Evolutionary conservation across 148 eudicot species (phyloP), one percentile per base, ranked within the genome.

Genomic region (Amaranthus hypochondriacus): DNA sequence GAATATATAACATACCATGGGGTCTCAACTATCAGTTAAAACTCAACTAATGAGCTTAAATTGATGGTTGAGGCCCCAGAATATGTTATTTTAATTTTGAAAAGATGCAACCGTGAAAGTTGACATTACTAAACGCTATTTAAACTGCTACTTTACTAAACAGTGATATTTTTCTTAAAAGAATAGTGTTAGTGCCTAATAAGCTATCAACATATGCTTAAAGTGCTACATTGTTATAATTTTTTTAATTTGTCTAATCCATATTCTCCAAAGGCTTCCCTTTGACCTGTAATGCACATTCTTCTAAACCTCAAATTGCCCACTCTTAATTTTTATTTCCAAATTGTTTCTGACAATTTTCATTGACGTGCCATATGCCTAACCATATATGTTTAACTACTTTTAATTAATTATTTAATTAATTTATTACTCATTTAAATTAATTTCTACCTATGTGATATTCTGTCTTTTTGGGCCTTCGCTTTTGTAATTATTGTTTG

Each of bases 251-350:
- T 50, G 46, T 72, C 12, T 14, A 76, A 66, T 53, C n/a, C 13
- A 49, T 63, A 66, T 47, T 72, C 14, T 57, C 18, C 48, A 47
- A 55, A 43, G 5, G 48, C 67, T 15, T 5, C 6, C 5, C 18
- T 53, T 77, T 77, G 64, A 65, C 66, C 73, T 56, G 75, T 4
- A 71, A 64, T 65, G 62, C 77, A 74, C 77, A 65, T 56, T 55
- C 52, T 65, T 64, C 70, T 12, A 56, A 15, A 54, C 44, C 2
- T 60, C 59, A 69, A 47, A 63, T 18, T 5, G 50, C 48, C 49
- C 6, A 51, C 52, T 43, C 47, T 7, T 68, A 4, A 28, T 57
- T 68, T 28, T 51, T 58, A 47, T 56, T 71, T 47, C 43, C 70
- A 55, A 46, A 48, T 7, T 69, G 70, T 21, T 28, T 6, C 55